A percentile compares a stretch with the other conserved stretches of the same genome.
Evolutionary conservation across 768 basidiomycete species (phyloP).

Genomic region (Lactifluus rugatus): DNA sequence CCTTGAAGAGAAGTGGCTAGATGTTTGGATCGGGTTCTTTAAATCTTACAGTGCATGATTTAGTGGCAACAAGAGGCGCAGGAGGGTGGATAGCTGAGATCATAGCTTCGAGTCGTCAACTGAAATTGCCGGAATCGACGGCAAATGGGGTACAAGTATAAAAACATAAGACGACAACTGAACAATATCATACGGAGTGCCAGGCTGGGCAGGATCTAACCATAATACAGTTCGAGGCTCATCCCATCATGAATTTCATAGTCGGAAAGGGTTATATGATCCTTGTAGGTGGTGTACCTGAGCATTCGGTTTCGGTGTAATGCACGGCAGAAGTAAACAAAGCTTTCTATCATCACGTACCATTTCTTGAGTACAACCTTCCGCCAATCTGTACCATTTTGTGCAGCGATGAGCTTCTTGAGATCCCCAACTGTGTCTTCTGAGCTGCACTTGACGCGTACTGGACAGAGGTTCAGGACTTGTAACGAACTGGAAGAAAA

Average conservation of each 20-base stretch:
- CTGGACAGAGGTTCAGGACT: conserved; percentile 31
- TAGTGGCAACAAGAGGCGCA: background rate
- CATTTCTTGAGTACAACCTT: conserved; percentile 98
- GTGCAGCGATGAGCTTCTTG: conserved; percentile 94
- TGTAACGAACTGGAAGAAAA: background rate
- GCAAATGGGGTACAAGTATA: background rate
- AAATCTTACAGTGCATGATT: background rate
- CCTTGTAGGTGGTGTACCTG: conserved; percentile 94
- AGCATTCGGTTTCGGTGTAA: background rate
- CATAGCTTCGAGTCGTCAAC: background rate
- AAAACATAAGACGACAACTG: background rate
- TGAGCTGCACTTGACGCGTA: conserved; percentile 90
- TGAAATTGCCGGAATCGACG: background rate
- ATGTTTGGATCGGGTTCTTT: too few species aligned
- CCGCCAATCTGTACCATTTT: conserved; percentile 74
- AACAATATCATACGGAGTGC: background rate
- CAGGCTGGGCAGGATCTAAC: background rate
- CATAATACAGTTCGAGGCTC: conserved; percentile 85
- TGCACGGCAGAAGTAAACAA: background rate
- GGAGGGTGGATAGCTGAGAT: background rate
- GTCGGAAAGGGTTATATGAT: conserved; percentile 87
- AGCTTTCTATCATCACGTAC: conserved; percentile 34
- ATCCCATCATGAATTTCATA: conserved; percentile 92
- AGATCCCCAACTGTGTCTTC: conserved; percentile 96
- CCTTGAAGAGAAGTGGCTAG: too few species aligned